phyloP scores from a whole-genome alignment of 768 basidiomycete species.

The Boletus edulis region DNA sequence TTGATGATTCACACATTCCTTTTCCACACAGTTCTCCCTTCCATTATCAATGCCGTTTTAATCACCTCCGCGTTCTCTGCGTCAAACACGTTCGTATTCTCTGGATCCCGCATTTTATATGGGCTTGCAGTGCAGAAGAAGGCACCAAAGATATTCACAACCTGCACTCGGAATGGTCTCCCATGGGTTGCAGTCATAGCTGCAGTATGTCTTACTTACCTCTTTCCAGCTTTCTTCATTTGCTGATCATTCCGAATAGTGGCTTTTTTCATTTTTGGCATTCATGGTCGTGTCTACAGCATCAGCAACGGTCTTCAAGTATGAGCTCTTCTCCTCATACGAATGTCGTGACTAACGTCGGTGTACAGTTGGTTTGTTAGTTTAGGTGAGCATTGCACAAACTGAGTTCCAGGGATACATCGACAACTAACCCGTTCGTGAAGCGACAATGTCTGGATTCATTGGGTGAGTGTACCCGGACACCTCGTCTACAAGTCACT shows the following conservation, averaged over 20 bases:
- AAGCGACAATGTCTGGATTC: slow-evolving; percentile 62
- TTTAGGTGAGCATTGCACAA: slow-evolving; percentile 39
- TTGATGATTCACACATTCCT: neutral
- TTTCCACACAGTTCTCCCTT: slow-evolving; percentile 46
- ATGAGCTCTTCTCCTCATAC: neutral
- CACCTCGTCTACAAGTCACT: slow-evolving; percentile 40
- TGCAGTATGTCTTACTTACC: slow-evolving; percentile 14
- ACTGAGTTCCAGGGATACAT: neutral
- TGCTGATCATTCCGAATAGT: slow-evolving; percentile 14
- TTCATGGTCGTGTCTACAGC: slow-evolving; percentile 66
- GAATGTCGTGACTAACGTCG: slow-evolving; percentile 20
- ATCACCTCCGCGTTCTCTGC: slow-evolving; percentile 74
- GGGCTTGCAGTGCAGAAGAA: slow-evolving; percentile 47
- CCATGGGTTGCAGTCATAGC: slow-evolving; percentile 39
- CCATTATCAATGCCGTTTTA: slow-evolving; percentile 70
- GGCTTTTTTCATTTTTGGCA: slow-evolving; percentile 45
- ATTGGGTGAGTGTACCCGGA: slow-evolving; percentile 29
- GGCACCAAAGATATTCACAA: slow-evolving; percentile 50
- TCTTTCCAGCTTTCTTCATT: too few relatives aligned
- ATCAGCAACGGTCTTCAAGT: slow-evolving; percentile 38
- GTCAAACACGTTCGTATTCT: slow-evolving; percentile 47
- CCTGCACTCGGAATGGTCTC: slow-evolving; percentile 46
- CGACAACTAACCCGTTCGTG: neutral
- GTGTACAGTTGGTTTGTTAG: slow-evolving; percentile 61
- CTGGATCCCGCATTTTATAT: slow-evolving; percentile 43